A percentile compares a stretch with the other conserved stretches of the same genome.
phyloP scores from a whole-genome alignment of 2,329 filamentous ascomycete genomes.

The Furcasterigmium sp. region DNA sequence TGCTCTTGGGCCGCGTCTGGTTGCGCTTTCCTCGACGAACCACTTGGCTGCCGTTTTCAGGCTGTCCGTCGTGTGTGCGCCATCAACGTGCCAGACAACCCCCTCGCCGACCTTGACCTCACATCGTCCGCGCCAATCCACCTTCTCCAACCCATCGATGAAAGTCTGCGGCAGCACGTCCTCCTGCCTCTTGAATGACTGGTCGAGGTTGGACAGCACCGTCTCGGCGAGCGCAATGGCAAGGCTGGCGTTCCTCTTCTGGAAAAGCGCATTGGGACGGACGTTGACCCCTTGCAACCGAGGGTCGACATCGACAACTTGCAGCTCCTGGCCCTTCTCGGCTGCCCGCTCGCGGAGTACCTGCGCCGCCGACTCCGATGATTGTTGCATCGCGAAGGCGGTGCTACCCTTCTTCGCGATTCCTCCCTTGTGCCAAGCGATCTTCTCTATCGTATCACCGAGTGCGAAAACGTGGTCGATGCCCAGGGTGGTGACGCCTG shows the following conservation, averaged over 20 bases:
- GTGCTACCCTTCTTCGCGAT: slow-evolving; percentile 58
- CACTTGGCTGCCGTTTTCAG: slow-evolving; percentile 75
- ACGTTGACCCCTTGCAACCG: slow-evolving; percentile 42
- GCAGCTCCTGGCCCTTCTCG: slow-evolving; percentile 44
- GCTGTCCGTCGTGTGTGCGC: slow-evolving; percentile 89
- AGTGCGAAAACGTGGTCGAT: slow-evolving; percentile 64
- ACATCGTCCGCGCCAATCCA: slow-evolving; percentile 77
- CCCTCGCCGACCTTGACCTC: slow-evolving; percentile 48
- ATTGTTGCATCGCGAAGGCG: slow-evolving; percentile 54
- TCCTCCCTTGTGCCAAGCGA: slow-evolving; percentile 71
- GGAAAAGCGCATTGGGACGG: slow-evolving; percentile 45
- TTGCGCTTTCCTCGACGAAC: slow-evolving; percentile 58
- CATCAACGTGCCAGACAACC: slow-evolving; percentile 83
- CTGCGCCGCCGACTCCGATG: slow-evolving; percentile 30
- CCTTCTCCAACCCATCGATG: slow-evolving; percentile 65
- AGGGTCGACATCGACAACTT: slow-evolving; percentile 39
- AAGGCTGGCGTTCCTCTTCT: slow-evolving; percentile 54
- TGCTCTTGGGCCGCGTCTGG: slow-evolving; percentile 33
- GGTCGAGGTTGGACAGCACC: slow-evolving; percentile 36
- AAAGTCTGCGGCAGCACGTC: slow-evolving; percentile 56
- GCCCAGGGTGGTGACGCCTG: slow-evolving; percentile 60
- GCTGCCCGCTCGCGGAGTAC: slow-evolving; percentile 45
- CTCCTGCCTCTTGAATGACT: slow-evolving; percentile 8
- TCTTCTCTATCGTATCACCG: slow-evolving; percentile 57
- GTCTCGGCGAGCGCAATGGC: slow-evolving; percentile 46